Percentiles rank a stretch among this genome's conserved stretches.
Conservation (phyloP, 805 yeast genomes). For the Brettanomyces custersianus region DNA sequence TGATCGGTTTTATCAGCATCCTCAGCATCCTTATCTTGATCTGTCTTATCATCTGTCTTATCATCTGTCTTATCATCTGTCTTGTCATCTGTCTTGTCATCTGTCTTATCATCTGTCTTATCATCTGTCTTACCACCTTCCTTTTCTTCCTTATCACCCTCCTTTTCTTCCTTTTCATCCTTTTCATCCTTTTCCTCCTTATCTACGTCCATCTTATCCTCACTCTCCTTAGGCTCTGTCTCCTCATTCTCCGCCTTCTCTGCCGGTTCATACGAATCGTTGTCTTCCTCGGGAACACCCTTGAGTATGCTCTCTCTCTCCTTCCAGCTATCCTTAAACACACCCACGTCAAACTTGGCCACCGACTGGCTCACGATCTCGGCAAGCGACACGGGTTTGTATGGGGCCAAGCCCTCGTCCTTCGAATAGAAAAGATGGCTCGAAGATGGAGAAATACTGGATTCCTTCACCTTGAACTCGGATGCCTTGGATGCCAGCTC, state of each 20-base stretch:
- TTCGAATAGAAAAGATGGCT: conserved; percentile 31
- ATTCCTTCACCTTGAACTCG: conserved; percentile 10
- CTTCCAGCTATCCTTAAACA: conserved; percentile 36
- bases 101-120: not conserved
- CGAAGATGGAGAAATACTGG: conserved; percentile 3
- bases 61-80: too few relatives aligned
- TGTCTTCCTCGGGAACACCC: conserved; percentile 9
- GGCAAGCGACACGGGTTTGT: conserved; percentile 39
- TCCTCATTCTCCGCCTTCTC: too few relatives aligned
- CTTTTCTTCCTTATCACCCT: conserved; percentile 2
- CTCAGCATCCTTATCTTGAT: conserved; percentile 4
- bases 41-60: too few relatives aligned
- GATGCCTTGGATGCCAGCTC: conserved; percentile 38
- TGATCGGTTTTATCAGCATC: conserved; percentile 6
- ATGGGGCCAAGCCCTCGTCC: conserved; percentile 33
- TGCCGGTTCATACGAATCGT: too few relatives aligned
- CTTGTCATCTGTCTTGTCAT: too few relatives aligned
- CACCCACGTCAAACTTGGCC: conserved; percentile 28
- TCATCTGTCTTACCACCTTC: not conserved
- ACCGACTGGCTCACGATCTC: conserved; percentile 46
- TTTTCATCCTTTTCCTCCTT: not conserved
- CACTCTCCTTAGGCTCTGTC: conserved; percentile 2
- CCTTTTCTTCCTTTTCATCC: conserved; percentile 2
- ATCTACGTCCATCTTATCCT: not conserved
- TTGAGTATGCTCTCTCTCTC: too few relatives aligned